Evolutionary conservation across 768 basidiomycete species (phyloP).

Genomic region (Xerocomellus intermedius): DNA sequence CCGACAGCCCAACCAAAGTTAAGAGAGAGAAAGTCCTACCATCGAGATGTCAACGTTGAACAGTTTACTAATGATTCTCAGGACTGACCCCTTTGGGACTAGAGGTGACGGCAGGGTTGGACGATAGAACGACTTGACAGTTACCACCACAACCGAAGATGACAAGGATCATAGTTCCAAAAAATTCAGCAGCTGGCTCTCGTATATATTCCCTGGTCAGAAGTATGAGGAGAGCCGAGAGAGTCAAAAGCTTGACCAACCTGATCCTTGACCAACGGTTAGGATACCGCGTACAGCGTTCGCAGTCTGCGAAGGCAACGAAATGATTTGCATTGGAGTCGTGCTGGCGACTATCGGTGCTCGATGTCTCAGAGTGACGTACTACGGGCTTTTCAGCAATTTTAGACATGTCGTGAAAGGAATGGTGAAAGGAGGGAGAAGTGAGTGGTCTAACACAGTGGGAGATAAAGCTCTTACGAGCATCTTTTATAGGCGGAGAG

Average conservation of each 20-base stretch:
- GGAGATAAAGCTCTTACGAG: neutral
- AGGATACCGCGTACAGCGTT: slow-evolving; percentile 40
- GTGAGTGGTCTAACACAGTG: neutral
- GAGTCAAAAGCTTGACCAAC: slow-evolving; percentile 30
- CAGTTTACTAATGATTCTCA: neutral
- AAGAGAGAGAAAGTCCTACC: slow-evolving; percentile 24
- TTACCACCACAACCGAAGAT: slow-evolving; percentile 59
- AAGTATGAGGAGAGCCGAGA: slow-evolving; percentile 1
- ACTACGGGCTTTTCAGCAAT: slow-evolving; percentile 13
- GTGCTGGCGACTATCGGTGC: slow-evolving; percentile 8
- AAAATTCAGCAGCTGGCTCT: slow-evolving; percentile 64
- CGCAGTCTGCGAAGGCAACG: slow-evolving; percentile 27
- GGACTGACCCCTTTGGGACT: slow-evolving; percentile 55
- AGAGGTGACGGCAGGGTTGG: slow-evolving; percentile 42
- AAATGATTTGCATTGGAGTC: slow-evolving; percentile 2
- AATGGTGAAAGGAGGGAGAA: neutral
- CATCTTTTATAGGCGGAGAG: slow-evolving; percentile 24
- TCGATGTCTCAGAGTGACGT: slow-evolving; percentile 22
- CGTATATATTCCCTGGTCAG: slow-evolving; percentile 42
- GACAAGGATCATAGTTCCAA: slow-evolving; percentile 56
- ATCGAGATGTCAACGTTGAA: neutral
- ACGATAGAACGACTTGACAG: slow-evolving; percentile 55
- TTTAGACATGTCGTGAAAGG: slow-evolving; percentile 20
- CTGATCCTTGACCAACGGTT: slow-evolving; percentile 57
- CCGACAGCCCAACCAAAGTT: slow-evolving; percentile 35